These are phyloP conservation scores for Scheffersomyces segobiensis DNA, from an alignment of 1,139 yeast genomes.

Conservation along the genomic window DNA sequence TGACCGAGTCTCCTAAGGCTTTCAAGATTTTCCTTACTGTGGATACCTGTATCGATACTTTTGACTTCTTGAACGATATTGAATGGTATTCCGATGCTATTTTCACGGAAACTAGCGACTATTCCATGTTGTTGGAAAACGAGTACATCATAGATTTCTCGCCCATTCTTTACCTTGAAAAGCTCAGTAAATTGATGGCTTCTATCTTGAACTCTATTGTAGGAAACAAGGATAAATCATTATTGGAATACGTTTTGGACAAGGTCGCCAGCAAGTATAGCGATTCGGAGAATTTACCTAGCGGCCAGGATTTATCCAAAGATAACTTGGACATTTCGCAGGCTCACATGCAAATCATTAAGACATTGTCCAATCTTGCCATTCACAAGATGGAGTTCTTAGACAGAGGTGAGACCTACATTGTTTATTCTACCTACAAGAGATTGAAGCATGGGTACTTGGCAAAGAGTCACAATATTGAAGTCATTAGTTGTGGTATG, in stretches of 20 bases:
- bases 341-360: slow-evolving; percentile 22
- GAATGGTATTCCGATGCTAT: slow-evolving; percentile 34
- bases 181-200: slow-evolving; percentile 41
- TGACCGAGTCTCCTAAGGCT: slow-evolving; percentile 27
- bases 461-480: slow-evolving; percentile 40
- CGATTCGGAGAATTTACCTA: slow-evolving; percentile 5
- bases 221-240: slow-evolving; percentile 21
- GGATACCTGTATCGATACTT: slow-evolving; percentile 41
- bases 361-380: slow-evolving; percentile 34
- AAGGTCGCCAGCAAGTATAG: slow-evolving; percentile 26
- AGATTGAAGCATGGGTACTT: slow-evolving; percentile 43
- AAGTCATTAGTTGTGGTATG: slow-evolving; percentile 46
- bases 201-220: slow-evolving; percentile 32
- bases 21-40: slow-evolving; percentile 35
- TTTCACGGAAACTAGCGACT: slow-evolving; percentile 22
- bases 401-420: slow-evolving; percentile 47
- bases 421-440: slow-evolving; percentile 42
- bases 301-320: slow-evolving; percentile 3
- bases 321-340: slow-evolving; percentile 10
- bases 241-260: slow-evolving; percentile 32
- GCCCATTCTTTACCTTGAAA: slow-evolving; percentile 48
- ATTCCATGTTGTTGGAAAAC: slow-evolving; percentile 26
- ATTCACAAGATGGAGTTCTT: slow-evolving; percentile 41
- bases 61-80: slow-evolving; percentile 40
- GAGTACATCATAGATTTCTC: slow-evolving; percentile 34